Evolutionary conservation across 306 rosid genomes (phyloP).

Genomic region (Lathyrus oleraceus): DNA sequence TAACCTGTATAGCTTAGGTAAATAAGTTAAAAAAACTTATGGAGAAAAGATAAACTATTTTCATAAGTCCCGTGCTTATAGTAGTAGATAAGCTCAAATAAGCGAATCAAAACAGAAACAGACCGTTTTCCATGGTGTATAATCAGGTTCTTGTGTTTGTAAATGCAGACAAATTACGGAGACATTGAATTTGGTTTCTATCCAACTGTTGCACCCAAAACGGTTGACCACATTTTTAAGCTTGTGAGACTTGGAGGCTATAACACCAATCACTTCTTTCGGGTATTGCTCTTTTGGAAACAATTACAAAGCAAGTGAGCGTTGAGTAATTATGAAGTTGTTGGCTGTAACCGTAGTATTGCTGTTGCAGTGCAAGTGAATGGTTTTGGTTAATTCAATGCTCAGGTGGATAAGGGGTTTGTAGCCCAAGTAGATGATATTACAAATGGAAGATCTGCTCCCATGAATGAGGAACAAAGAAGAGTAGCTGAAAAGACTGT

Average conservation of each 20-base stretch:
- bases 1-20: not conserved
- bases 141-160: constrained; percentile 26
- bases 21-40: not conserved
- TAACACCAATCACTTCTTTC: constrained; percentile 84
- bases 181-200: constrained; percentile 94
- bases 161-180: constrained; percentile 76
- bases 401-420: constrained; percentile 86
- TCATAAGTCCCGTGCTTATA: not conserved
- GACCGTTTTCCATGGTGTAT: not conserved
- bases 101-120: no score
- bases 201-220: constrained; percentile 82
- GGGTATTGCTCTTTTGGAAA: constrained; percentile 58
- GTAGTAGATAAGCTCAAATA: no score
- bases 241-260: constrained; percentile 90
- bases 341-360: not conserved
- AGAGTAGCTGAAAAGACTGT: constrained; percentile 66
- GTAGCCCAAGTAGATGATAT: constrained; percentile 98
- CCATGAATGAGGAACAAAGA: constrained; percentile 83
- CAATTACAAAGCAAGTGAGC: constrained; percentile 1
- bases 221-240: constrained; percentile 89
- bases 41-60: not conserved
- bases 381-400: constrained; percentile 38
- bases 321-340: constrained; percentile 4
- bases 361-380: constrained; percentile 29
- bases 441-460: constrained; percentile 66